Evolutionary conservation across 148 eudicot species (phyloP).

Genomic region (Vaccinium corymbosum): DNA sequence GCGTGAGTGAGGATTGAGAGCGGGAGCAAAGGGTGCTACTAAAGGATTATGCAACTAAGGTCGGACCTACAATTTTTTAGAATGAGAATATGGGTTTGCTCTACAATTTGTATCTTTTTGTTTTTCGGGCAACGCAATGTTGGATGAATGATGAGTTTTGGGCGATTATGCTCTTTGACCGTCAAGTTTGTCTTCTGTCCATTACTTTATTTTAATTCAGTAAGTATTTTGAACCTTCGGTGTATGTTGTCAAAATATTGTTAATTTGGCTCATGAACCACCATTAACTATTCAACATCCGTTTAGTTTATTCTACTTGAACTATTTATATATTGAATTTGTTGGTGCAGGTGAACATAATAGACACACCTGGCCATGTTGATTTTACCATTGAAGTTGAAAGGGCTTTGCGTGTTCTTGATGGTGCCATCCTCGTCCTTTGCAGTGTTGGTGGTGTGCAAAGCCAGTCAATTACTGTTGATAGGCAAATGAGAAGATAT

Average conservation of each 20-base stretch:
- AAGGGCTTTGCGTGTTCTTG: slow-evolving; percentile 97
- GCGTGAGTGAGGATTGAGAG: no score
- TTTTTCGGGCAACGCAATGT: neutral
- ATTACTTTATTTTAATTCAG: neutral
- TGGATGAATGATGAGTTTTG: neutral
- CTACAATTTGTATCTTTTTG: neutral
- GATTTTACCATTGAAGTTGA: slow-evolving; percentile 99
- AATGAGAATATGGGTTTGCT: neutral
- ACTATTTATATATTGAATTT: neutral
- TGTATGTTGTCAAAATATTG: neutral
- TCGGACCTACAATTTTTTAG: neutral
- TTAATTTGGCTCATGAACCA: no score
- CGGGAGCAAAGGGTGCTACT: no score
- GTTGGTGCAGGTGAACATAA: slow-evolving; percentile 74
- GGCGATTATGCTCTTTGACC: neutral
- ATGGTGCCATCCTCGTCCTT: slow-evolving; percentile 97
- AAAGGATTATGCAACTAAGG: no score
- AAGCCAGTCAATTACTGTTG: slow-evolving; percentile 97
- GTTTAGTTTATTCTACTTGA: no score
- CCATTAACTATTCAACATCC: no score
- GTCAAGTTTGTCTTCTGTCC: neutral
- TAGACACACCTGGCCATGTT: slow-evolving; percentile 97
- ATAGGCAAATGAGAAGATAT: slow-evolving; percentile 97
- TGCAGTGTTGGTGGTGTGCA: slow-evolving; percentile 99
- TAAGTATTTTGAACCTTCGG: neutral